These are phyloP conservation scores for Globisporangium solare DNA, from an alignment of 352 stramenopile genomes.

Conservation along the genomic window DNA sequence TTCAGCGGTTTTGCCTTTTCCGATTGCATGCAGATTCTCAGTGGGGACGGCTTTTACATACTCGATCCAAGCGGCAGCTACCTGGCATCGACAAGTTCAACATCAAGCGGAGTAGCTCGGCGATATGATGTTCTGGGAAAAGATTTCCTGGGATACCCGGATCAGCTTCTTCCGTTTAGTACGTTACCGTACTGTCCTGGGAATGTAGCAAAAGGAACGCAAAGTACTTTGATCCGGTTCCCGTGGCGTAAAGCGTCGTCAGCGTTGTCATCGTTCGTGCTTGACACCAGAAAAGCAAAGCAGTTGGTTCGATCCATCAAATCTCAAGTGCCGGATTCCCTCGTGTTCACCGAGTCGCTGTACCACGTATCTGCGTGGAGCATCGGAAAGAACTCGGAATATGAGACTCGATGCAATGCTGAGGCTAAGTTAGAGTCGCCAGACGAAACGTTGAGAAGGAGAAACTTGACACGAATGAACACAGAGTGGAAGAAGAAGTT, in stretches of 20 bases:
- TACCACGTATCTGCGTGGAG: conserved; percentile 59
- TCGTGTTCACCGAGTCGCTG: conserved; percentile 69
- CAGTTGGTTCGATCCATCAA: conserved; percentile 39
- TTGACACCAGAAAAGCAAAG: conserved; percentile 22
- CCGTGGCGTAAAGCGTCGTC: conserved; percentile 50
- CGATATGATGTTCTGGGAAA: conserved; percentile 56
- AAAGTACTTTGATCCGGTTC: conserved; percentile 67
- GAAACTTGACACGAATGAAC: conserved; percentile 42
- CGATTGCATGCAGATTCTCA: conserved; percentile 78
- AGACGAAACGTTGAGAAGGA: conserved; percentile 33
- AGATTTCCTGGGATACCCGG: conserved; percentile 65
- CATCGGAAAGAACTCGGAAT: conserved; percentile 62
- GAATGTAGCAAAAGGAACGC: conserved; percentile 40
- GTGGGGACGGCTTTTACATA: conserved; percentile 68
- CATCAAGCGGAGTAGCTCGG: conserved; percentile 23
- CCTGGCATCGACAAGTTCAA: conserved; percentile 14
- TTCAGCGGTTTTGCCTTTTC: conserved; percentile 60
- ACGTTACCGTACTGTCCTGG: conserved; percentile 56
- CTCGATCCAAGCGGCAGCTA: conserved; percentile 64
- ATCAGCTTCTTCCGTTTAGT: conserved; percentile 70
- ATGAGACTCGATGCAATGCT: conserved; percentile 45
- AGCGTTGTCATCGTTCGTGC: conserved; percentile 30
- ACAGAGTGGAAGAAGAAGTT: conserved; percentile 80
- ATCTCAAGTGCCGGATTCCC: conserved; percentile 38
- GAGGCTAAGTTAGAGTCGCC: conserved; percentile 38